These are phyloP conservation scores for Globisporangium carolinianum DNA, from an alignment of 352 stramenopile species.

Conservation along the genomic window DNA sequence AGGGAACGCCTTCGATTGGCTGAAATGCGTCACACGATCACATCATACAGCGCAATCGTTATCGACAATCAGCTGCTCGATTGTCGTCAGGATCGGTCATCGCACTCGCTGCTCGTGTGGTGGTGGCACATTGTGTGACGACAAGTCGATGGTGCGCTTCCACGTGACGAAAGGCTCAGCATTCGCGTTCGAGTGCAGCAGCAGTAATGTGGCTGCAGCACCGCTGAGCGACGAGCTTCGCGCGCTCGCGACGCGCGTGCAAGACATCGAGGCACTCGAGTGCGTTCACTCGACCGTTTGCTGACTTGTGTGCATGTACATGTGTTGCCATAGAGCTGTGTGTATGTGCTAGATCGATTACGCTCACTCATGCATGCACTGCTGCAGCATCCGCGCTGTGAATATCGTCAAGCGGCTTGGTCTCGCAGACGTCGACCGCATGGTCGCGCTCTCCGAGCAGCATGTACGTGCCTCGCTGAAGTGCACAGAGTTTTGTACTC, in stretches of 20 bases:
- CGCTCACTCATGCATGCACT: background rate
- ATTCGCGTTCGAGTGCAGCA: conserved; percentile 61
- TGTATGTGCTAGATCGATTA: no score
- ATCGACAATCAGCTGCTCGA: no score
- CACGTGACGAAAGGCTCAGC: conserved; percentile 60
- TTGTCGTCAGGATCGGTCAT: no score
- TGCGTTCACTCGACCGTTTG: conserved; percentile 16
- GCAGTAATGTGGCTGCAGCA: conserved; percentile 1
- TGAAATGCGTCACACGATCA: conserved; percentile 6
- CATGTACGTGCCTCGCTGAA: conserved; percentile 22
- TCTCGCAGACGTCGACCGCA: conserved; percentile 43
- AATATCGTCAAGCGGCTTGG: conserved; percentile 55
- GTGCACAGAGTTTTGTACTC: background rate
- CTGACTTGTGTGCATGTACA: background rate
- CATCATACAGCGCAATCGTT: no score
- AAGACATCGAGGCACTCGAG: conserved; percentile 39
- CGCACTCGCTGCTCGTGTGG: no score
- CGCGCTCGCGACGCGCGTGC: conserved; percentile 17
- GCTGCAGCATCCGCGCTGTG: conserved; percentile 30
- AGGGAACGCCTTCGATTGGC: conserved; percentile 30
- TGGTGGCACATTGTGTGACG: background rate
- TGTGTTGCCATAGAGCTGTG: no score
- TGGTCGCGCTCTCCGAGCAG: conserved; percentile 40
- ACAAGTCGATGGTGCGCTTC: conserved; percentile 27
- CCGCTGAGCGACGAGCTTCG: conserved; percentile 4